Conservation (phyloP, 2,329 filamentous ascomycete genomes). For the Colletotrichum spaethianum region DNA sequence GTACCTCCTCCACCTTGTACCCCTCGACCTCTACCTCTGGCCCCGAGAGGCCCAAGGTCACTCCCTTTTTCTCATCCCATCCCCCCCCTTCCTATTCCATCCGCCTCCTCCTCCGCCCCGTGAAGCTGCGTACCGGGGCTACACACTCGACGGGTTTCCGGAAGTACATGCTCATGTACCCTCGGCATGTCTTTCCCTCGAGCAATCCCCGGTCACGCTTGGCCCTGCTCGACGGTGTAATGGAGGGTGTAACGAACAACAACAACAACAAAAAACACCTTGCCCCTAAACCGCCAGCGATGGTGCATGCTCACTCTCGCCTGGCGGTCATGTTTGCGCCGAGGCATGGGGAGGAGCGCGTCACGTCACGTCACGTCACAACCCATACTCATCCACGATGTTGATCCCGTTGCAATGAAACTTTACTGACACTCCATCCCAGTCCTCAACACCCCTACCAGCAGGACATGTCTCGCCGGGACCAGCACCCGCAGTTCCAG, state of each 20-base stretch:
- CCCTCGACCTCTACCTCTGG: constrained; percentile 33
- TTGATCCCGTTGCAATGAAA: constrained; percentile 29
- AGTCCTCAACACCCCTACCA: constrained; percentile 64
- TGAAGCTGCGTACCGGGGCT: constrained; percentile 33
- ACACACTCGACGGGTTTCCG: constrained; percentile 9
- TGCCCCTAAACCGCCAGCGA: neutral
- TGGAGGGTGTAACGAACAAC: constrained; percentile 37
- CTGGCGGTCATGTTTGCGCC: neutral
- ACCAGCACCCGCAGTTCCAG: constrained; percentile 60
- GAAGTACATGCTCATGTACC: constrained; percentile 37
- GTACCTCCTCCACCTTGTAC: constrained; percentile 58
- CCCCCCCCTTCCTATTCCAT: constrained; percentile 50
- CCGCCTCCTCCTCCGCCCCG: constrained; percentile 27
- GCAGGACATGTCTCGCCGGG: constrained; percentile 64
- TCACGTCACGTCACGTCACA: neutral
- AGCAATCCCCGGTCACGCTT: constrained; percentile 34
- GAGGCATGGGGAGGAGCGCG: neutral
- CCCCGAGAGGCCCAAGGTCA: constrained; percentile 19
- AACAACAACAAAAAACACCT: constrained; percentile 20
- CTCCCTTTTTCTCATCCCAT: constrained; percentile 35
- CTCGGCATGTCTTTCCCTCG: constrained; percentile 19
- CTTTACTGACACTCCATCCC: constrained; percentile 43
- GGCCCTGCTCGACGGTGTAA: constrained; percentile 19
- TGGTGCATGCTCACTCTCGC: constrained; percentile 13
- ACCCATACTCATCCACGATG: constrained; percentile 3